These are phyloP conservation scores for Marvania coccoides DNA, from an alignment of 139 green algal species.

Conservation along the genomic window DNA sequence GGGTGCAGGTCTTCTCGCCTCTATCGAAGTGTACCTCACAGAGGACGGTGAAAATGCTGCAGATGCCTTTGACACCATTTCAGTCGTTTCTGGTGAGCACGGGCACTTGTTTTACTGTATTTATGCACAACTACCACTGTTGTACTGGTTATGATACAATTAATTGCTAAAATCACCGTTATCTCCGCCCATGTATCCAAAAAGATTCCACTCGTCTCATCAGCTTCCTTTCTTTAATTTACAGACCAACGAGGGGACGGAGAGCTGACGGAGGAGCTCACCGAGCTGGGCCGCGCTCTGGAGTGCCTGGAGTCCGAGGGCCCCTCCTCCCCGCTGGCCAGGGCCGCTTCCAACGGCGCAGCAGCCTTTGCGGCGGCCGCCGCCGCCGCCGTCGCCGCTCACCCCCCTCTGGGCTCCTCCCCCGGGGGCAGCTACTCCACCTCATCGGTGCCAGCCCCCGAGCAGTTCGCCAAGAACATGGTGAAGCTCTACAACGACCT, in stretches of 20 bases:
- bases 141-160: not conserved
- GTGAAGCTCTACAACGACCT: constrained; percentile 37
- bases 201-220: not conserved
- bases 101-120: not conserved
- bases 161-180: not conserved
- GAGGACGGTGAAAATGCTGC: constrained; percentile 1
- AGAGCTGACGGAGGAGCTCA: constrained; percentile 19
- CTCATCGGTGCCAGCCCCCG: not conserved
- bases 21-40: constrained; percentile 24
- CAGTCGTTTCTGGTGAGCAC: constrained; percentile 19
- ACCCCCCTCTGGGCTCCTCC: not conserved
- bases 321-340: not conserved
- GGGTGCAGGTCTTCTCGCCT: constrained; percentile 1
- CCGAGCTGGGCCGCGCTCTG: constrained; percentile 18
- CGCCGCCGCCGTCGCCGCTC: not conserved
- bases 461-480: constrained; percentile 12
- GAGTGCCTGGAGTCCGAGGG: constrained; percentile 20
- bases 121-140: too few species aligned
- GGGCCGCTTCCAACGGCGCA: not conserved
- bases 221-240: not conserved
- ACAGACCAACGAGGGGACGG: constrained; percentile 1
- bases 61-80: constrained; percentile 25
- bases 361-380: not conserved
- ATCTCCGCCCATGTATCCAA: not conserved
- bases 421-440: not conserved